phyloP scores from a whole-genome alignment of 495 filamentous ascomycete species.

The Annulohypoxylon nitens region DNA sequence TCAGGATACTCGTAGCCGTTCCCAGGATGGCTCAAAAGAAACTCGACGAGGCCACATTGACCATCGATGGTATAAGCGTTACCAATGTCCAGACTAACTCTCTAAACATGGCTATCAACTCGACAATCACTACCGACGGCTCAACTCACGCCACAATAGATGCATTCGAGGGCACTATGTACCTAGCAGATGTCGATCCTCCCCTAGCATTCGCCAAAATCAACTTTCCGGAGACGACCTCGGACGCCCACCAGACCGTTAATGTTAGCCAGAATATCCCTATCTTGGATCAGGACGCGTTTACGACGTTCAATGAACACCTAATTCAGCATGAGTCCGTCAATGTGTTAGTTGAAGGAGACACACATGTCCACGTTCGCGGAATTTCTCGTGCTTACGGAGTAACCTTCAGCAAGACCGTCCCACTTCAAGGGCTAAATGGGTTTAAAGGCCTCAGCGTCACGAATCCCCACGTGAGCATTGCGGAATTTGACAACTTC shows the following conservation, averaged over 20 bases:
- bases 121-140: constrained; percentile 63
- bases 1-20: constrained; percentile 77
- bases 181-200: constrained; percentile 66
- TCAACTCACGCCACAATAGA: constrained; percentile 64
- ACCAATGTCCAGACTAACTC: constrained; percentile 69
- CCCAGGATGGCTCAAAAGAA: constrained; percentile 78
- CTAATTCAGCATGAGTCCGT: constrained; percentile 56
- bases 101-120: constrained; percentile 69
- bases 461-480: constrained; percentile 62
- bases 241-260: constrained; percentile 64
- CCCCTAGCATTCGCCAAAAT: constrained; percentile 68
- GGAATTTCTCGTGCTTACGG: constrained; percentile 55
- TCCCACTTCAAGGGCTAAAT: constrained; percentile 56
- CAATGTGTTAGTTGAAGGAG: constrained; percentile 55
- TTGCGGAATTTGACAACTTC: constrained; percentile 70
- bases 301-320: constrained; percentile 73
- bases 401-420: constrained; percentile 61
- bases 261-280: constrained; percentile 71
- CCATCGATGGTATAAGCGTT: constrained; percentile 69
- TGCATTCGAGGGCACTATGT: constrained; percentile 59
- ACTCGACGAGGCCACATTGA: constrained; percentile 73
- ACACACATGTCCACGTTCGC: constrained; percentile 56
- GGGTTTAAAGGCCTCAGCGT: constrained; percentile 71
- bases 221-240: constrained; percentile 66
- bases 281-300: constrained; percentile 67